phyloP scores from a whole-genome alignment of 768 basidiomycete species.

The Dioszegia aurantiaca region DNA sequence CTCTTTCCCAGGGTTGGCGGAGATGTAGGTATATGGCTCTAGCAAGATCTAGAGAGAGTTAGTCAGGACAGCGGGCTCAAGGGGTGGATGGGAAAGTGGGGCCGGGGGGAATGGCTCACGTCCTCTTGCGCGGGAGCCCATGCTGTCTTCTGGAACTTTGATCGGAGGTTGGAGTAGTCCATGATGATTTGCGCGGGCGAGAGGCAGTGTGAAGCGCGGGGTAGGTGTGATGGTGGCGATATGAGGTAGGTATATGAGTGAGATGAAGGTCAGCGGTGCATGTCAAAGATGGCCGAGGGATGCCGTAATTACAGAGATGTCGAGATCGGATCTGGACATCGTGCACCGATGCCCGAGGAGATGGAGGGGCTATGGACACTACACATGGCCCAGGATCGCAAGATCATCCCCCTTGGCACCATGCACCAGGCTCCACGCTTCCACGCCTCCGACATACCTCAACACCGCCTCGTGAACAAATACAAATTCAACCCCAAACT shows the following conservation, averaged over 20 bases:
- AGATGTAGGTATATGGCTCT: constrained; percentile 83
- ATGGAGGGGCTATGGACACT: no score
- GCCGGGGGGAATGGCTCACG: constrained; percentile 6
- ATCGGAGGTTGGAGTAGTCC: constrained; percentile 42
- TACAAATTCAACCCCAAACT: constrained; percentile 14
- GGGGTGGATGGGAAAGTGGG: neutral
- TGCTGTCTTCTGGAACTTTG: constrained; percentile 19
- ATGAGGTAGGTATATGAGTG: neutral
- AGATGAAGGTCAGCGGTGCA: no score
- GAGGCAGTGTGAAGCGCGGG: neutral
- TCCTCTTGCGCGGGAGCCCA: constrained; percentile 30
- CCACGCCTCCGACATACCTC: neutral
- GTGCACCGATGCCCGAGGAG: no score
- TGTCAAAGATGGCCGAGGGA: no score
- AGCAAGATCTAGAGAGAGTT: constrained; percentile 66
- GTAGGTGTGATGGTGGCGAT: neutral
- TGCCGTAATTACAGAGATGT: no score
- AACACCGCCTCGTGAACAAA: neutral
- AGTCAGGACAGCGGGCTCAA: no score
- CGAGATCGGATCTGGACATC: neutral
- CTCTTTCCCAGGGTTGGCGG: constrained; percentile 85
- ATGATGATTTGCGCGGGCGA: constrained; percentile 18
- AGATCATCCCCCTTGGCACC: no score
- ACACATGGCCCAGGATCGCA: neutral
- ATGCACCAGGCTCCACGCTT: no score